Conservation (phyloP, 805 yeast genomes). For the Hanseniaspora pseudoguilliermondii region DNA sequence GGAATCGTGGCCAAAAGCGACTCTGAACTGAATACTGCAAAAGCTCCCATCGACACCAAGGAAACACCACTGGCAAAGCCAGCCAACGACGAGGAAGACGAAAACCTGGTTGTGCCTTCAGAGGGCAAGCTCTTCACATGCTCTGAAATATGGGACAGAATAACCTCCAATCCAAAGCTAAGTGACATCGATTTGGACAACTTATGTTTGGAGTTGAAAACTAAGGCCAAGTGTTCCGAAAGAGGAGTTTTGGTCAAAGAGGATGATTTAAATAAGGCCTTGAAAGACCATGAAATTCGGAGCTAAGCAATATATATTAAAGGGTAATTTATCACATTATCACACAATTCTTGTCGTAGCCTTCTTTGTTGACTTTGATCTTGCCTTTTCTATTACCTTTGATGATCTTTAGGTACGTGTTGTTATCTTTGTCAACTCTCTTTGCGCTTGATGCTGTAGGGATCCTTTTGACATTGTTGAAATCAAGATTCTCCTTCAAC, state of each 20-base stretch:
- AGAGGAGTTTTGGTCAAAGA: conserved; percentile 79
- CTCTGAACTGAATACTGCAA: not conserved
- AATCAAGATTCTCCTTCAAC: conserved; percentile 14
- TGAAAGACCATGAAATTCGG: not conserved
- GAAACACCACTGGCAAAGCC: no score
- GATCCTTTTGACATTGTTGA: conserved; percentile 14
- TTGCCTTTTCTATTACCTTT: conserved; percentile 4
- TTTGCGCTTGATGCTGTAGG: not conserved
- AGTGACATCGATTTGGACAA: conserved; percentile 91
- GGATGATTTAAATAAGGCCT: conserved; percentile 55
- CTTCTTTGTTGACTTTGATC: not conserved
- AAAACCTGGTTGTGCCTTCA: conserved; percentile 55
- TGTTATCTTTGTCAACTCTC: conserved; percentile 1
- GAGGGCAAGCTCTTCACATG: conserved; percentile 54
- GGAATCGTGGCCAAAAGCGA: not conserved
- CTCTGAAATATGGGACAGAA: conserved; percentile 92
- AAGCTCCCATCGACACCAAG: no score
- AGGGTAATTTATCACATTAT: not conserved
- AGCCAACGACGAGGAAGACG: not conserved
- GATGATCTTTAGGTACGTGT: not conserved
- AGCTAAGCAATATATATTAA: not conserved
- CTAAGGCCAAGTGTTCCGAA: conserved; percentile 92
- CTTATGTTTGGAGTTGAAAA: conserved; percentile 73
- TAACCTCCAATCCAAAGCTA: conserved; percentile 85
- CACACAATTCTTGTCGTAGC: conserved; percentile 3